Base-by-base conservation (phyloP, 208 protist genomes). In the Trypanosoma theileri region DNA sequence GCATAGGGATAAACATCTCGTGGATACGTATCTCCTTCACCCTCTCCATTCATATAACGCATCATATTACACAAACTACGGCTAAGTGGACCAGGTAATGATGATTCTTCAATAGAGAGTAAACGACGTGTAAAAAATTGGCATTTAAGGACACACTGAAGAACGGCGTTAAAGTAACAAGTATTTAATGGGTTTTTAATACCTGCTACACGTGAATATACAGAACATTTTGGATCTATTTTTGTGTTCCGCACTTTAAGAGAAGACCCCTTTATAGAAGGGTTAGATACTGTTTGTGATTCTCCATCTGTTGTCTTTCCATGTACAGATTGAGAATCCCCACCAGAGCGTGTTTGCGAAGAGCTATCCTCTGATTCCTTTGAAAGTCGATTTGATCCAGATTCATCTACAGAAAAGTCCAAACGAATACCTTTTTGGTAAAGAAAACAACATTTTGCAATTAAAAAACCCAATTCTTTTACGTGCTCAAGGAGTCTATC, bases 91-190 rank as follows among this genome's bases (percentile, higher is more conserved):
- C 90, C 90, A 14, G 82, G 80, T 50, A 55, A 19, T 8, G 41
- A 35, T 1, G 22, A n/a, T 35, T 66, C 55, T 45, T 35, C 14
- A 19, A 62, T 4, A 53, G 26, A 48, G 12, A 92, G 63, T 52
- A 93, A 59, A 4, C 68, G 71, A n/a, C 63, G 57, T 7, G 69
- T 75, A 70, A 94, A 90, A 62, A 80, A 78, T 45, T 67, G 41
- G 66, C 90, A 96, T 31, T 85, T 81, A 57, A 91, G 82, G 41
- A 98, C 66, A 73, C 96, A 98, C 82, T 99, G 98, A 56, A 99
- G 54, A 1, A 96, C 89, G 3, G 91, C 89, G 79, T 98, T 99
- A 78, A 99, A 92, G 72, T 98, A 99, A 74, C 98, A 99, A 14
- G 94, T 98, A 71, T 98, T 98, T 57, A 89, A 88, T 40, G 80